Evolutionary conservation across 1,139 yeast genomes (phyloP).

Genomic region (Meyerozyma sp.): DNA sequence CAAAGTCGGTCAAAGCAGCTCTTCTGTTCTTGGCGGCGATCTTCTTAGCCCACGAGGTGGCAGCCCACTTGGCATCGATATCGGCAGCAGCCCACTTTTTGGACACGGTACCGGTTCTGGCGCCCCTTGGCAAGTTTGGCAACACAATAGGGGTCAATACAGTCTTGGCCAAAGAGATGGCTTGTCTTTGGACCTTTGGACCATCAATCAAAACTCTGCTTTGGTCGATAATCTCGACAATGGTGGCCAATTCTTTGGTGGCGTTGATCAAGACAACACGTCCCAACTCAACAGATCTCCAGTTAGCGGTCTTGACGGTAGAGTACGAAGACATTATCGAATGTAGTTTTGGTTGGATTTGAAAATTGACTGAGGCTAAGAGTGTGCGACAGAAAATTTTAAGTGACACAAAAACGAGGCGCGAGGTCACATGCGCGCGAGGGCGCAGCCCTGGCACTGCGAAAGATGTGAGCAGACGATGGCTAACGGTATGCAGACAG

Average conservation of each 20-base stretch:
- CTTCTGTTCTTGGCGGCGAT: slow-evolving; percentile 93
- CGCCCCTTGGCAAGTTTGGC: slow-evolving; percentile 87
- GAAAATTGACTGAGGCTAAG: not conserved
- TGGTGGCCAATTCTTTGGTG: slow-evolving; percentile 79
- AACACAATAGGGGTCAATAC: slow-evolving; percentile 90
- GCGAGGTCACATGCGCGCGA: not conserved
- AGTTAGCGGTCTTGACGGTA: slow-evolving; percentile 92
- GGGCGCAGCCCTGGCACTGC: not conserved
- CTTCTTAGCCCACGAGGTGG: slow-evolving; percentile 96
- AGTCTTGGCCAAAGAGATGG: slow-evolving; percentile 79
- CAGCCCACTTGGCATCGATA: slow-evolving; percentile 85
- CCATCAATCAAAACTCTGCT: slow-evolving; percentile 98
- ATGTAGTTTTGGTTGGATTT: not conserved
- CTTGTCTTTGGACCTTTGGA: slow-evolving; percentile 93
- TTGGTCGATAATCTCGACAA: slow-evolving; percentile 98
- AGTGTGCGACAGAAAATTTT: slow-evolving; percentile 2
- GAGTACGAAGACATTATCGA: slow-evolving; percentile 38
- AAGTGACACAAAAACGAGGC: not conserved
- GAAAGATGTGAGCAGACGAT: too few species aligned
- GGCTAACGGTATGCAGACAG: too few species aligned
- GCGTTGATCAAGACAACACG: slow-evolving; percentile 89
- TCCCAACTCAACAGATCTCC: slow-evolving; percentile 99
- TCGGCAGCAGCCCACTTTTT: slow-evolving; percentile 95
- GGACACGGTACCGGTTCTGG: slow-evolving; percentile 77
- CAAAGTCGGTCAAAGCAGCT: slow-evolving; percentile 90